phyloP scores from a whole-genome alignment of 2,329 filamentous ascomycete genomes.

The Ophiocordyceps australis region DNA sequence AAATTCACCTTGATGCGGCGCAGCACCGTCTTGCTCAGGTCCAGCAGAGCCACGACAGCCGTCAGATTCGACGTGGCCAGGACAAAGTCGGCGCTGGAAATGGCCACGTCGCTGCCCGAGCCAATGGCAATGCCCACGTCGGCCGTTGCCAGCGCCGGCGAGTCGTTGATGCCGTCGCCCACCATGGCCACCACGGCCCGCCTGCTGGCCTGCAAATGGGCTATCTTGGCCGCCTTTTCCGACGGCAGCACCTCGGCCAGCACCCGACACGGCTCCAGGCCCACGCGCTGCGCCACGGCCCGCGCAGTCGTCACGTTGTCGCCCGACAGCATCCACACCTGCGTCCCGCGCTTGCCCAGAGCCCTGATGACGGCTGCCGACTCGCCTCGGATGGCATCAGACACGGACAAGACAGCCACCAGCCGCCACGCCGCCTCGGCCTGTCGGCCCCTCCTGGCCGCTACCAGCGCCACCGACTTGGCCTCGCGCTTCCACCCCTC shows the following conservation, averaged over 20 bases:
- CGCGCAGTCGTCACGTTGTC: slow-evolving; percentile 75
- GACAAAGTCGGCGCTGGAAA: slow-evolving; percentile 67
- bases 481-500: slow-evolving; percentile 42
- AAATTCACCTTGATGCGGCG: slow-evolving; percentile 72
- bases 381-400: slow-evolving; percentile 66
- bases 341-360: slow-evolving; percentile 45
- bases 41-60: slow-evolving; percentile 54
- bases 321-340: slow-evolving; percentile 84
- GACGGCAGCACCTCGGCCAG: slow-evolving; percentile 76
- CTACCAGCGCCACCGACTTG: slow-evolving; percentile 45
- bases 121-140: slow-evolving; percentile 77
- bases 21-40: slow-evolving; percentile 55
- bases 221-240: slow-evolving; percentile 60
- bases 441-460: slow-evolving; percentile 15
- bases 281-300: slow-evolving; percentile 58
- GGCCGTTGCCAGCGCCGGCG: slow-evolving; percentile 60
- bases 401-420: slow-evolving; percentile 52
- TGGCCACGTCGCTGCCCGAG: slow-evolving; percentile 67
- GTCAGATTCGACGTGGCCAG: slow-evolving; percentile 54
- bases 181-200: slow-evolving; percentile 59
- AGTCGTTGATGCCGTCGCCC: slow-evolving; percentile 80
- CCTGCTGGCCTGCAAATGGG: slow-evolving; percentile 33
- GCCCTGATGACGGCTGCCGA: slow-evolving; percentile 44
- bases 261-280: slow-evolving; percentile 56
- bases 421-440: slow-evolving; percentile 25